phyloP scores from a whole-genome alignment of 345 rosid genomes.

The Capsella bursapastoris region DNA sequence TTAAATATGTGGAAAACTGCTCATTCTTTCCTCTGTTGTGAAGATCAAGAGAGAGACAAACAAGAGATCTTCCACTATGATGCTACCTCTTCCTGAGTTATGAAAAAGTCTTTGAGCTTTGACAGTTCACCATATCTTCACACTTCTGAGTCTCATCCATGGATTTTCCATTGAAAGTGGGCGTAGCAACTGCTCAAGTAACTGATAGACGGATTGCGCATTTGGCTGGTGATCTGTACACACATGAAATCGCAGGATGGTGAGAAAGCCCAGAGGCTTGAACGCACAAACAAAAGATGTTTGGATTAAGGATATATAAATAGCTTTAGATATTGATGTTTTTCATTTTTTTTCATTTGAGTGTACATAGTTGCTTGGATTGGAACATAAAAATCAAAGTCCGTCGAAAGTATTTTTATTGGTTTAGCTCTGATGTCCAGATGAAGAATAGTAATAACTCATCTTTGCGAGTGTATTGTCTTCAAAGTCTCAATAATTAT shows the following conservation, averaged over 20 bases:
- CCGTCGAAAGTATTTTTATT: background rate
- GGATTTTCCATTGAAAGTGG: conserved; percentile 4
- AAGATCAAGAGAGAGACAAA: conserved; percentile 40
- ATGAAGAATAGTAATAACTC: background rate
- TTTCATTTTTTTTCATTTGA: background rate
- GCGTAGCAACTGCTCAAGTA: background rate
- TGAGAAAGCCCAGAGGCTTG: conserved; percentile 9
- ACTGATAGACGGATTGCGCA: background rate
- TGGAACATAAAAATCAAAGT: conserved; percentile 29
- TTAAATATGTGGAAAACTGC: background rate
- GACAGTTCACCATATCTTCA: conserved; percentile 3
- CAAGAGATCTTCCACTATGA: conserved; percentile 9
- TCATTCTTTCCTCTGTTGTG: background rate
- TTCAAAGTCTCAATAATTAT: background rate
- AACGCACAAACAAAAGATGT: conserved; percentile 24
- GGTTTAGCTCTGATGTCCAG: conserved; percentile 1
- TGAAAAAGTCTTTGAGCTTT: conserved; percentile 20
- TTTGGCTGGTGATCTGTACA: conserved; percentile 8
- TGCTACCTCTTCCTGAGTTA: conserved; percentile 24
- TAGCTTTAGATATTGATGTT: conserved; percentile 23
- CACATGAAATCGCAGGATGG: too few relatives aligned
- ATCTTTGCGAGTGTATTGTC: background rate
- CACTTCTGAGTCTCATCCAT: conserved; percentile 4
- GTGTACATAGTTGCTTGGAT: conserved; percentile 17
- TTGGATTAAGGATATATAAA: conserved; percentile 9